Evolutionary conservation across 352 stramenopile genomes (phyloP), one percentile per base, ranked within the genome.

Genomic region (Globisporangium takayamanum): DNA sequence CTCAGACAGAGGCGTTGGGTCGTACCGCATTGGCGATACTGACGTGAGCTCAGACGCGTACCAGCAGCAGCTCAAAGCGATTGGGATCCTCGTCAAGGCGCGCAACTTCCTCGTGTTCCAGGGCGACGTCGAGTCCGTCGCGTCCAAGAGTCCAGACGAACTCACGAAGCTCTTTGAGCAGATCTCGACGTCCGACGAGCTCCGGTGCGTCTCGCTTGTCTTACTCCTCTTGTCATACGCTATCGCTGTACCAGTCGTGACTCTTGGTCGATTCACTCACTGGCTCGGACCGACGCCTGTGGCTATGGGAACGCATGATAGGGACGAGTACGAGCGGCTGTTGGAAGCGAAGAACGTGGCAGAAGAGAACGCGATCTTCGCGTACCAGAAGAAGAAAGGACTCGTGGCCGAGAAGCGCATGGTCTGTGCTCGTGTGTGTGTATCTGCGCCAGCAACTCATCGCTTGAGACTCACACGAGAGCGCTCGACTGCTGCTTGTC

Each of bases 91-190:
- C 26, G 88, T 99, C 39, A 99, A 99, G 69, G 96, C 96, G 8
- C 81, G 97, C n/a, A 99, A 99, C 73, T 99, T 99, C 67, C 67
- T 99, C 8, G 97, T 99, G 6, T 99, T 99, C 73, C 97, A 99
- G 59, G 97, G 97, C 42, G 97, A 99, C 72, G 97, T 99, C 26
- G 97, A 99, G 72, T 95, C 83, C 28, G 96, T 99, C 56, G 96
- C 97, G 1, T 94, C 89, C 42, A 99, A 98, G 67, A 96, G 83
- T 55, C 96, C 97, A 0, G 85, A 95, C 10, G 90, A 99, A 62
- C 74, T 99, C 22, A 98, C 97, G 1, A 92, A 97, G 69, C 77
- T 99, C 5, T 97, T 99, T 62, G 97, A 99, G 73, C 88, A 99
- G 68, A 97, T 99, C 30, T 97, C 87, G 25, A 86, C 85, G 20